Base-by-base conservation (phyloP, 2,329 filamentous ascomycete species). In the Sordariomycetes sp. region DNA sequence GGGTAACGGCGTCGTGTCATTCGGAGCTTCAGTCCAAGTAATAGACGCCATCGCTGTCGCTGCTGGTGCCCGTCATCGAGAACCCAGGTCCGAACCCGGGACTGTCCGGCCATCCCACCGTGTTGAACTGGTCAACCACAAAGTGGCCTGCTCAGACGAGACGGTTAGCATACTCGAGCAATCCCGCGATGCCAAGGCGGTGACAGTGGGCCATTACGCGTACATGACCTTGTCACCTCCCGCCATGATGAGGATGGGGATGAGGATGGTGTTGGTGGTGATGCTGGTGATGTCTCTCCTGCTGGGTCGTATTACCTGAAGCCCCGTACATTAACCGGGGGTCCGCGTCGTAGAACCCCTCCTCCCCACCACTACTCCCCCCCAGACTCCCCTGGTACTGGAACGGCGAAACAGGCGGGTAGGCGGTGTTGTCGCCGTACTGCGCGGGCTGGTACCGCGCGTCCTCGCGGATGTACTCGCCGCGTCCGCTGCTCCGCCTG, bases 401-500 rank as follows among this genome's bases (percentile, higher is more conserved):
- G 36, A 48, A 57, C 7, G 48, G 36, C 15, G 51, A 24, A 5
- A 32, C 22, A 10, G 32, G 28, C 6, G 51, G 48, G 25, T 54
- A 57, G 3, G 51, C 32, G 45, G 25, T 32, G 28, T 15, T 15
- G 17, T 52, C 55, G 28, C 61, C 59, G 59, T 69, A 71, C 3
- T 66, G 61, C n/a, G 22, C n/a, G 17, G 61, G 62, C 24, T 63
- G 59, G 56, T 67, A 67, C 22, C 61, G 59, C 28, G 61, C 45
- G 53, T 73, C 72, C 52, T 71, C 72, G 52, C 64, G 67, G 35
- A 64, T 59, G 56, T 68, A 68, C 54, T 68, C 73, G 56, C 65
- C 70, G 17, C 66, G 66, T 10, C 69, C 67, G 62, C 72, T 74
- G 59, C 72, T 73, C 10, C 71, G 71, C 35, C 70, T 69, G 62